These are phyloP conservation scores for Rhododendron kiyosumense DNA, from an alignment of 148 eudicot species.

Conservation along the genomic window DNA sequence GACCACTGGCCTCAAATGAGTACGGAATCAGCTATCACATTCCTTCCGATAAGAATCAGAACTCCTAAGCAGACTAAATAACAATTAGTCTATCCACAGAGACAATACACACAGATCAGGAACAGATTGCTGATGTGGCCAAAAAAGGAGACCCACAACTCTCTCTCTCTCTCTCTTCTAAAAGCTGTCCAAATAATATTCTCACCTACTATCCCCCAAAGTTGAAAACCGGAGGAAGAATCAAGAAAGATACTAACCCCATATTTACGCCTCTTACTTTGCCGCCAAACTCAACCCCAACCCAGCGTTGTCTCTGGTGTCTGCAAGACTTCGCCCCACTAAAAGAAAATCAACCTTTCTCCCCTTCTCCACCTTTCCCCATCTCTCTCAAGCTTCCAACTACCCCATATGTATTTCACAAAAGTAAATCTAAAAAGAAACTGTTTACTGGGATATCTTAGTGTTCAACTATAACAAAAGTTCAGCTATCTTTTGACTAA, in stretches of 20 bases:
- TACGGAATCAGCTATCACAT: neutral
- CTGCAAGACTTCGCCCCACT: neutral
- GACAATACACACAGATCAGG: neutral
- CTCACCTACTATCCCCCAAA: neutral
- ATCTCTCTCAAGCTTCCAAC: neutral
- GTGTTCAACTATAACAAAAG: neutral
- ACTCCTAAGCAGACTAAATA: neutral
- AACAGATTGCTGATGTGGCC: neutral
- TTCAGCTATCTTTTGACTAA: neutral
- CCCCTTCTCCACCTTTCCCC: neutral
- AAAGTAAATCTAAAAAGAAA: neutral
- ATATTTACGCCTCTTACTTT: neutral
- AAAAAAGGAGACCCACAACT: neutral
- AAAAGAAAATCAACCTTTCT: neutral
- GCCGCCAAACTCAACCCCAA: neutral
- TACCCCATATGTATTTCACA: neutral
- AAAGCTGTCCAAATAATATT: neutral
- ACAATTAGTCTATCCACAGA: neutral
- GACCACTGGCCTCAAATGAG: neutral
- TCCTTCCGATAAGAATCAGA: neutral
- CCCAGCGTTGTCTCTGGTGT: neutral
- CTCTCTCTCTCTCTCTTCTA: neutral
- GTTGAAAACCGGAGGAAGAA: neutral
- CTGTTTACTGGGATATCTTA: neutral
- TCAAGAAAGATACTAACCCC: neutral